Evolutionary conservation across 495 filamentous ascomycete species (phyloP), one percentile per base, ranked within the genome.

Genomic region (Penicillium verhagenii): DNA sequence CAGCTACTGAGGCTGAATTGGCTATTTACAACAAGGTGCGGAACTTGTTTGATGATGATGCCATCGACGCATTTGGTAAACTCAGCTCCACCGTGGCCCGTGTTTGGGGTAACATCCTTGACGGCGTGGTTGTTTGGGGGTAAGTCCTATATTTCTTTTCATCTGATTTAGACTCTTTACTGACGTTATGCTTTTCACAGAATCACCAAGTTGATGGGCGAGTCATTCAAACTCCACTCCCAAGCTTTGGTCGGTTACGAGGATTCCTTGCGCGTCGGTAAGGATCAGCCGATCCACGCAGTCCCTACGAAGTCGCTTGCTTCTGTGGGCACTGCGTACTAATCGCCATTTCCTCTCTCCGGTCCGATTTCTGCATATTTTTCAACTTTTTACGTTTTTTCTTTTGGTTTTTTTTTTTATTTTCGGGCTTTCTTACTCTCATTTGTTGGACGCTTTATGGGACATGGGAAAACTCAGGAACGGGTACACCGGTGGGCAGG

Each of bases 121-220:
- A 97, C 71, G 95, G 96, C 71, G 94, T 97, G 56, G 93, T 97
- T 61, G 94, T 98, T 53, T 98, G 94, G 94, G 94, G 94, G 87
- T 89, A 82, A 78, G 86, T 80, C 44, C 50, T 37, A 31, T 16
- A 18, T 37, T 13, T 23, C 50, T 54, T 51, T 31, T 43, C 11
- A 14, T 40, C 48, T 37, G 31, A n/a, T 50, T 20, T 35, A 28
- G 19, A 20, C 18, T 10, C 49, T 48, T 50, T 66, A 59, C 88
- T 87, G 78, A 87, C 72, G 44, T n/a, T n/a, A n/a, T n/a, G n/a
- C 35, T 26, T 9, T 64, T 8, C 59, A 39, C 55, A 98, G 94
- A 56, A 96, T 98, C 68, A 97, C 93, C 61, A 90, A 94, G 69
- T 81, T 97, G 29, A 95, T 98, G 89, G 94, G 94, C 68, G 95